Base-by-base conservation (phyloP, 2,329 filamentous ascomycete species). In the Fusarium sambucinum region DNA sequence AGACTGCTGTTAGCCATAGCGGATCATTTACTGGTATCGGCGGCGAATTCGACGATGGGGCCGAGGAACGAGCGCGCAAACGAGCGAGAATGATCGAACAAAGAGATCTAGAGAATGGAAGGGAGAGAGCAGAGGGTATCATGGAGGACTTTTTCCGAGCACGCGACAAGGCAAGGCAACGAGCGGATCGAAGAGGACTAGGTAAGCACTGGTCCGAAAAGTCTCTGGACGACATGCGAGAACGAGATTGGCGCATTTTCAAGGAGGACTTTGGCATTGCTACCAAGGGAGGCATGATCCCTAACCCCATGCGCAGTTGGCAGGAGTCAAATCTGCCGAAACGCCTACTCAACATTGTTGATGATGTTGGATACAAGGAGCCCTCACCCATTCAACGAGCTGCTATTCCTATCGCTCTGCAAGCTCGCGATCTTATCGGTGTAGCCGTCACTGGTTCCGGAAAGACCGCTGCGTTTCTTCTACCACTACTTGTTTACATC, bases 231-330 rank as follows among this genome's bases (percentile, higher is more conserved):
- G 92, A 97, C 74, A 99, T 99, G 96, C 92, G 93, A 66, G 94
- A 98, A 81, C 87, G 96, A 77, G 96, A 99, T 80, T 99, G 96
- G 96, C 92, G 96, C 77, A 98, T 99, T 73, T 97, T 99, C 89
- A 99, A 98, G 81, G 96, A 98, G 79, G 94, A 99, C 80, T 98
- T 97, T 82, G 96, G 96, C 73, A 99, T 99, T 77, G 86, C 91
- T 40, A 97, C 94, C 11, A 98, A 97, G 79, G 96, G 96, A 59
- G 95, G 95, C 42, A 86, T 87, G 27, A 93, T 98, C 57, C 96
- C 96, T 1, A 95, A 98, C 74, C 96, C 96, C 1, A 98, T 99
- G 94, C 93, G 96, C 50, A 93, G 86, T 72, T 99, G 96, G 96
- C 77, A 87, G 46, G 96, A 99, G 79, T 97, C 94, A 5, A 86